Evolutionary conservation across 179 eudicot genomes (phyloP), one percentile per base, ranked within the genome.

Genomic region (Beta lomatogona): DNA sequence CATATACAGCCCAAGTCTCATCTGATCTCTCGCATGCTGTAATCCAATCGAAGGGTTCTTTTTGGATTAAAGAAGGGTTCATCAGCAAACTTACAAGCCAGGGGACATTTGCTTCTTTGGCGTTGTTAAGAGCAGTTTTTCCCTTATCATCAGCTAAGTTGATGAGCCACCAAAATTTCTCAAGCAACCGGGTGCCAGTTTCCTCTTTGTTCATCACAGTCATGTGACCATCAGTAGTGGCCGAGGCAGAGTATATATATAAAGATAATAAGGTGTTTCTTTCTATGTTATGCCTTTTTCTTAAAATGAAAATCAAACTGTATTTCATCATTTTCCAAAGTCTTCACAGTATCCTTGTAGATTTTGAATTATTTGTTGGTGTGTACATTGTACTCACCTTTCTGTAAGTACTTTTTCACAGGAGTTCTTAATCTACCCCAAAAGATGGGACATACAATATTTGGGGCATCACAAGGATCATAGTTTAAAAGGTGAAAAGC

Each of bases 41-140:
- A 16, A 77, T 77, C 73, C 73, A 66, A 66, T 65, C 63, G 28
- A 53, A 77, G 3, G 31, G 31, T 19, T 57, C 52, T 25, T 31
- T 25, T 77, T 36, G 25, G 53, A 69, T 69, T 7, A 45, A 69
- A 2, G 73, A 69, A 41, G 73, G 73, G 22, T 69, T 69, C 53
- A 16, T 6, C 5, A 69, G 53, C 22, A 69, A 69, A 18, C 44
- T 45, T 44, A 69, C 54, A 41, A 44, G 54, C 73, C 73, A 44
- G 18, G 53, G 73, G 11, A 18, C 46, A 5, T 19, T 18, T 7
- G 13, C 4, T 69, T 41, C 52, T 44, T 44, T 69, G 25, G 73
- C 73, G 1, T 18, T 10, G 7, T 18, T 21, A 1, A 44, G 53
- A 22, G 73, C 73, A 41, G 54, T 69, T 69, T 22, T 69, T 19